Base-by-base conservation (phyloP, 306 rosid species). In the Citrullus mucosospermus region DNA sequence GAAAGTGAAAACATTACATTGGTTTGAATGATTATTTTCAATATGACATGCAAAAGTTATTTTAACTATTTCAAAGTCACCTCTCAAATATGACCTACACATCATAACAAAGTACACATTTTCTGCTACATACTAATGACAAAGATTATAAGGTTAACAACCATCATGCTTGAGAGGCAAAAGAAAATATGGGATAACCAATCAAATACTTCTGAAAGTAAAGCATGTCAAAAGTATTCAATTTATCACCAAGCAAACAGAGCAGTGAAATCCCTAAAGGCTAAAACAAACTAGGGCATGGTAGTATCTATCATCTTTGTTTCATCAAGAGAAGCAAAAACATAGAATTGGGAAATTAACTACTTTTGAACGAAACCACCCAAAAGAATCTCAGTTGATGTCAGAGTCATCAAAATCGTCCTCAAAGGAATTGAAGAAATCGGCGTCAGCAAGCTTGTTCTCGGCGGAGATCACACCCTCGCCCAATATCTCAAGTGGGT, bases 321-420 rank as follows among this genome's bases (percentile, higher is more conserved):
- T 70, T 70, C 7, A 25, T 46, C 17, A 72, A 46, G 14, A 72
- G 44, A 50, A 72, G 77, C 14, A 72, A 14, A 8, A 28, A 48
- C 59, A 30, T 50, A 16, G 41, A 34, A 46, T 70, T 22, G 16
- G 39, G 48, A 70, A 44, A 44, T 46, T 22, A 9, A 70, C 39
- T 70, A 44, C 57, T 44, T 5, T 25, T 46, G 76, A 44, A 70
- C 11, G 76, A 13, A 44, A 44, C 57, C 55, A 25, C 11, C n/a
- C 18, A 30, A 13, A 25, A 25, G 16, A 57, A 54, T 8, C 6
- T 83, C 73, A 91, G 30, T 88, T 91, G 87, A 93, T 90, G 81
- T 93, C 93, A 32, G 91, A 78, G 61, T 93, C 96, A 34, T 93
- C 96, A 85, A 93, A 93, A 61, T 93, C 98, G 22, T 93, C 97